A percentile compares a stretch with the other conserved stretches of the same genome.
These are phyloP conservation scores for Candida succiphila DNA, from an alignment of 805 yeast genomes.

Conservation along the genomic window DNA sequence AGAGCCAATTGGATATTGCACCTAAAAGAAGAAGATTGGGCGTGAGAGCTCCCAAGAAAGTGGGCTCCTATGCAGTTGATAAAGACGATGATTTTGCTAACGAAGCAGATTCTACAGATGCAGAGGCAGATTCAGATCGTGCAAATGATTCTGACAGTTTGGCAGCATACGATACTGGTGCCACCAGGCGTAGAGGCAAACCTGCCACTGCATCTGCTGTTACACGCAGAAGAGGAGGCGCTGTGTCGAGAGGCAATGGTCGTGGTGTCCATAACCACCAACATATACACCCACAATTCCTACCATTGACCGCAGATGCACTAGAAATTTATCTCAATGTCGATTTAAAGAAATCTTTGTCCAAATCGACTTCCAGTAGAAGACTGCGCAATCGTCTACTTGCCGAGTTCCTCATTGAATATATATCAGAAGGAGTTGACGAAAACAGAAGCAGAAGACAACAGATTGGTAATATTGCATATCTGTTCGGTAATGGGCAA, in stretches of 20 bases:
- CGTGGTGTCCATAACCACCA: no score
- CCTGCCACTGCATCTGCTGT: neutral
- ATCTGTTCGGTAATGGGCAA: conserved; percentile 6
- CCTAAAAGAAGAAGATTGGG: no score
- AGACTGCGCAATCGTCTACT: conserved; percentile 16
- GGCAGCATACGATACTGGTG: neutral
- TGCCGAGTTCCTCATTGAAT: conserved; percentile 18
- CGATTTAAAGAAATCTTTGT: conserved; percentile 5
- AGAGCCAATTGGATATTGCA: neutral
- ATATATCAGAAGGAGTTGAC: conserved; percentile 10
- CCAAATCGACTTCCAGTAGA: conserved; percentile 14
- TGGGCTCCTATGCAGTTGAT: no score
- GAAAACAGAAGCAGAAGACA: conserved; percentile 11
- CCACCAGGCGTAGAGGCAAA: neutral
- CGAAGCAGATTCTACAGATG: neutral
- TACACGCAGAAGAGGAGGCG: neutral
- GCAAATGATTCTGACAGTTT: no score
- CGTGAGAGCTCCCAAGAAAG: no score
- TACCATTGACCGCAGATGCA: neutral
- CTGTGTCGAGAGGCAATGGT: no score
- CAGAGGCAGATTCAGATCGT: no score
- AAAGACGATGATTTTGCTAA: neutral
- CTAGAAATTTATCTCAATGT: neutral
- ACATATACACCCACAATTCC: no score
- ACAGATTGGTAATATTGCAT: conserved; percentile 15